Evolutionary conservation across 495 filamentous ascomycete genomes (phyloP), one percentile per base, ranked within the genome.

Genomic region (Aspergillus incahuasiensis): DNA sequence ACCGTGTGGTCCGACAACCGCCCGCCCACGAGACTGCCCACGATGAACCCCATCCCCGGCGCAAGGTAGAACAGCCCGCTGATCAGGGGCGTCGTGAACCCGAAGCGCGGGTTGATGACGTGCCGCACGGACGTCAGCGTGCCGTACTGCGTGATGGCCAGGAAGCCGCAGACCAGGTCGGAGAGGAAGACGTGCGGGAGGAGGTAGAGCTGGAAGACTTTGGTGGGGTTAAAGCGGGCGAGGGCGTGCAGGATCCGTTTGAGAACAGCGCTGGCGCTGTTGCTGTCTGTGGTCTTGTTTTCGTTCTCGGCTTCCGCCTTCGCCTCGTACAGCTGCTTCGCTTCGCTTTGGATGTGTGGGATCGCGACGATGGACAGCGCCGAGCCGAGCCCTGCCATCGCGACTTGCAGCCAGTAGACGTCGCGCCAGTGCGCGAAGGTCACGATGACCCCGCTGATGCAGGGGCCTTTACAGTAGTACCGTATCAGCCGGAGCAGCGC

Each of bases 361-460:
- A 48, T 20, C 13, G 25, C 8, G 9, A 32, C 34, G 15, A 48
- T 6, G 18, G 24, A 32, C 4, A 48, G 46, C 6, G 28, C 24
- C 12, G 30, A 19, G 16, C 24, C 46, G 6, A 48, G 46, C 6
- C 46, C 46, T 6, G 24, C 50, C 38, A 53, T 53, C 15, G 39
- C 50, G 8, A 75, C 72, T 59, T 83, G 82, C 21, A 82, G 66
- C 81, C 82, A 83, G 70, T 80, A 83, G 56, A 83, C 82, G 54
- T 72, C 73, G 24, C 82, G 68, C 82, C 82, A 85, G 28, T 68
- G 63, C 9, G 69, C 58, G 53, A 76, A 83, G 13, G 79, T 83
- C 61, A 82, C 81, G 50, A 83, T 82, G 51, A 82, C 72, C n/a
- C 74, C 74, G 18, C 73, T 72, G 39, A 77, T 66, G 45, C 73